Evolutionary conservation across 768 basidiomycete species (phyloP).

Genomic region (Nevesoporus exiguus): DNA sequence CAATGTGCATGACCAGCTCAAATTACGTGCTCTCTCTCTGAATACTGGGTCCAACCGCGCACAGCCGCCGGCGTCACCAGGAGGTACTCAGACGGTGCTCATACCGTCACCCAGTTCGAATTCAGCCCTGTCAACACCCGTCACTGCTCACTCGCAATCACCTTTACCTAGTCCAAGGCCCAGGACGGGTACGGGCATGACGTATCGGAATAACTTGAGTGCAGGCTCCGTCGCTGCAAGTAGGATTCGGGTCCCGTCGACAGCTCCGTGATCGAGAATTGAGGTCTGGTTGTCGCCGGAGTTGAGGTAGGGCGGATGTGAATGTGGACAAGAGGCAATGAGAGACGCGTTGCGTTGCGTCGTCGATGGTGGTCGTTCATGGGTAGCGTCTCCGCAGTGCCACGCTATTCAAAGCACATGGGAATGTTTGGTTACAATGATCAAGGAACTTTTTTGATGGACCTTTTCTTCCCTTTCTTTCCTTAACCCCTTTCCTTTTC

Average conservation of each 20-base stretch:
- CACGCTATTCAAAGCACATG: slow-evolving; percentile 2
- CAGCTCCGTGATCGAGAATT: slow-evolving; percentile 13
- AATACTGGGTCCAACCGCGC: slow-evolving; percentile 8
- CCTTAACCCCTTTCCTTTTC: background rate
- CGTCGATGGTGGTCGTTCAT: slow-evolving; percentile 10
- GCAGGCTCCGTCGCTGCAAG: slow-evolving; percentile 26
- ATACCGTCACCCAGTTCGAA: slow-evolving; percentile 10
- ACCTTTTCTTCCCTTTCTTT: background rate
- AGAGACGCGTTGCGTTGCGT: background rate
- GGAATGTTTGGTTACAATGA: slow-evolving; percentile 6
- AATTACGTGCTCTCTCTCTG: slow-evolving; percentile 17
- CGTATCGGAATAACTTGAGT: slow-evolving; percentile 43
- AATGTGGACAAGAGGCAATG: slow-evolving; percentile 1
- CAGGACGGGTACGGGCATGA: slow-evolving; percentile 68
- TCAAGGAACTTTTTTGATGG: slow-evolving; percentile 6
- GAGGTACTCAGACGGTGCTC: slow-evolving; percentile 21
- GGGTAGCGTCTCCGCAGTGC: slow-evolving; percentile 7
- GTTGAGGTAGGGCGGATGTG: background rate
- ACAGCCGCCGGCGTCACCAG: slow-evolving; percentile 15
- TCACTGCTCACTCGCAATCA: slow-evolving; percentile 18
- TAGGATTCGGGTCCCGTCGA: slow-evolving; percentile 38
- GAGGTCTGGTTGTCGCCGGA: background rate
- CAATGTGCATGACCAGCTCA: slow-evolving; percentile 35
- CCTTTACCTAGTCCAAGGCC: slow-evolving; percentile 41
- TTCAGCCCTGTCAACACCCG: slow-evolving; percentile 12